Conservation (phyloP, 805 yeast genomes). For the Wickerhamiella lipophila region DNA sequence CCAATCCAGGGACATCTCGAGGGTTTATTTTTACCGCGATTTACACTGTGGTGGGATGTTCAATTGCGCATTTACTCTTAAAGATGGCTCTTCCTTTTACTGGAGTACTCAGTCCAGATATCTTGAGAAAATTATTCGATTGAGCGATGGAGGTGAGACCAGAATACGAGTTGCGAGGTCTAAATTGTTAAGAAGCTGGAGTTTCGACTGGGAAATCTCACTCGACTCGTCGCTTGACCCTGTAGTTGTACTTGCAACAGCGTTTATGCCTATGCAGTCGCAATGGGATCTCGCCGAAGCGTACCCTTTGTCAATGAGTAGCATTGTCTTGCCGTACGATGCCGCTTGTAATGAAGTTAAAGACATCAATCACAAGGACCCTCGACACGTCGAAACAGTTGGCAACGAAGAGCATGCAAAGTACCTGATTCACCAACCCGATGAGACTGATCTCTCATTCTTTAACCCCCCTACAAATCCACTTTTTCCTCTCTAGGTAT, state of each 20-base stretch:
- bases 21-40: constrained; percentile 32
- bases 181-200: constrained; percentile 44
- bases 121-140: constrained; percentile 41
- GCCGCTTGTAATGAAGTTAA: background rate
- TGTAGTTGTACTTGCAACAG: constrained; percentile 48
- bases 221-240: constrained; percentile 38
- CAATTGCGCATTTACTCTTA: constrained; percentile 35
- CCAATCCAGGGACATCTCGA: constrained; percentile 34
- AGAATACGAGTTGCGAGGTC: constrained; percentile 45
- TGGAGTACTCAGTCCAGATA: constrained; percentile 44
- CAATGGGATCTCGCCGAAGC: constrained; percentile 40
- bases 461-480: background rate
- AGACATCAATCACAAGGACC: background rate
- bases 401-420: background rate
- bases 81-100: constrained; percentile 41
- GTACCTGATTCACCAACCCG: background rate
- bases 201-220: constrained; percentile 46
- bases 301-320: background rate
- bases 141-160: constrained; percentile 43
- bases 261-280: constrained; percentile 49
- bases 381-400: too few relatives aligned
- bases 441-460: background rate
- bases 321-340: background rate
- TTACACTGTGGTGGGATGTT: constrained; percentile 7
- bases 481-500: background rate